Evolutionary conservation across 495 filamentous ascomycete species (phyloP).

Genomic region (Ascodesmis nigricans): DNA sequence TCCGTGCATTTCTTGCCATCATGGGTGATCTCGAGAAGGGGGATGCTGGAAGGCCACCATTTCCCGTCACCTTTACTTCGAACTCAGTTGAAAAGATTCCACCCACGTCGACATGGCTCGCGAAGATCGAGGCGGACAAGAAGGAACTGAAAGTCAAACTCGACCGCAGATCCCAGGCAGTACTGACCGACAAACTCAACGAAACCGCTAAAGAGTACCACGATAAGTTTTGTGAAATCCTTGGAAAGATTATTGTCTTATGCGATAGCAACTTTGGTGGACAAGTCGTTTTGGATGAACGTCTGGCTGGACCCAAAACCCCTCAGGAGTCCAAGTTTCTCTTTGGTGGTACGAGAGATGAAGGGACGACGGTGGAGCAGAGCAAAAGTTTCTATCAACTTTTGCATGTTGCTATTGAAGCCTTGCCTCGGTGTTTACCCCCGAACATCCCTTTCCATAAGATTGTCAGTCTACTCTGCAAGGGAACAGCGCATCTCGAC

Average conservation of each 20-base stretch:
- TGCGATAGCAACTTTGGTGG: conserved; percentile 95
- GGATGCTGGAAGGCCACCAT: conserved; percentile 56
- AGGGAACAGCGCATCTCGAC: conserved; percentile 87
- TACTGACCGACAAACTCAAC: conserved; percentile 46
- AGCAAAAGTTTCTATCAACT: conserved; percentile 92
- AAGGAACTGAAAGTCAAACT: conserved; percentile 20
- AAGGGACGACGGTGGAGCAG: conserved; percentile 50
- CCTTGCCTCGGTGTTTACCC: conserved; percentile 77
- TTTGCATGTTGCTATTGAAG: conserved; percentile 85
- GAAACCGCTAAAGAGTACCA: conserved; percentile 68
- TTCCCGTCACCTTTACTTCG: conserved; percentile 40
- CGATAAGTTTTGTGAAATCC: conserved; percentile 71
- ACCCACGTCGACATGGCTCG: conserved; percentile 33
- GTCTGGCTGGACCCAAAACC: conserved; percentile 78
- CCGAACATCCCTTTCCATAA: conserved; percentile 81
- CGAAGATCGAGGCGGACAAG: conserved; percentile 22
- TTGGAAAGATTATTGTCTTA: conserved; percentile 85
- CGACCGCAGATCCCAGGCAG: conserved; percentile 48
- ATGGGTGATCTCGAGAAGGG: conserved; percentile 86
- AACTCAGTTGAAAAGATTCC: conserved; percentile 26
- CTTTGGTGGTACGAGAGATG: conserved; percentile 55
- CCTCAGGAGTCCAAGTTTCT: conserved; percentile 87
- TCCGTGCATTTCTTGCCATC: conserved; percentile 73
- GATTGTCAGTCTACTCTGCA: conserved; percentile 85
- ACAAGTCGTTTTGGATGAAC: conserved; percentile 85